phyloP scores from a whole-genome alignment of 2,329 filamentous ascomycete species.

The Lomentospora prolificans region DNA sequence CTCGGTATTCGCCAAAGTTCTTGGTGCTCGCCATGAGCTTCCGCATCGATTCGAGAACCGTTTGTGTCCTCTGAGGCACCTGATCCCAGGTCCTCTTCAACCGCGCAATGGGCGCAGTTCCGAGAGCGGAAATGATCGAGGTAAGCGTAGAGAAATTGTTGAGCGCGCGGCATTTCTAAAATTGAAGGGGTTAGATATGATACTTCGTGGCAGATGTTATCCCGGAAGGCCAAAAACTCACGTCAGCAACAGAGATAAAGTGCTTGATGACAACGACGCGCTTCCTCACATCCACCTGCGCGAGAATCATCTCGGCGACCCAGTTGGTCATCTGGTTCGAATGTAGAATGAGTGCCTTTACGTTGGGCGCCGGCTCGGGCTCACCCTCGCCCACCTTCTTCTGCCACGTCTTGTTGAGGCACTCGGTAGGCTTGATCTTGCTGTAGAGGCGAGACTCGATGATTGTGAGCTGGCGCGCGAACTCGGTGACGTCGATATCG shows the following conservation, averaged over 20 bases:
- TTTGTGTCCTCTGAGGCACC: slow-evolving; percentile 74
- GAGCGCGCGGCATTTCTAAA: slow-evolving; percentile 87
- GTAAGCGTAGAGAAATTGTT: slow-evolving; percentile 98
- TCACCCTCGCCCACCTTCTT: slow-evolving; percentile 81
- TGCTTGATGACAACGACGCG: slow-evolving; percentile 97
- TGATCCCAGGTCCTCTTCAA: slow-evolving; percentile 90
- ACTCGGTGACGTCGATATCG: slow-evolving; percentile 91
- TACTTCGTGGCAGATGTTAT: too few species aligned
- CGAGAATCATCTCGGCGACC: slow-evolving; percentile 98
- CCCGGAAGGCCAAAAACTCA: slow-evolving; percentile 38
- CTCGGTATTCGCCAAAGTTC: slow-evolving; percentile 95
- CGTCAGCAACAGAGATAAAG: slow-evolving; percentile 92
- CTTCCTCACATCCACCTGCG: slow-evolving; percentile 89
- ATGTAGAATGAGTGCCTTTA: slow-evolving; percentile 92
- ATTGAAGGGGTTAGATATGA: background rate
- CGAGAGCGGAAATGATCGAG: slow-evolving; percentile 91
- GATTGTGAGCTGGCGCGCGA: slow-evolving; percentile 94
- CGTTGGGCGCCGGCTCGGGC: slow-evolving; percentile 80
- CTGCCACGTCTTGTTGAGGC: slow-evolving; percentile 97
- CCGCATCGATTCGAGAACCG: slow-evolving; percentile 80
- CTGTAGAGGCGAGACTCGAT: slow-evolving; percentile 91
- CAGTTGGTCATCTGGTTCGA: slow-evolving; percentile 99
- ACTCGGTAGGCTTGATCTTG: slow-evolving; percentile 93
- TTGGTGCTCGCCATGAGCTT: slow-evolving; percentile 94
- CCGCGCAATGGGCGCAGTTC: slow-evolving; percentile 89